Evolutionary conservation across 192 early-diverging fungal genomes (phyloP).

Genomic region (Coemansia asiatica): DNA sequence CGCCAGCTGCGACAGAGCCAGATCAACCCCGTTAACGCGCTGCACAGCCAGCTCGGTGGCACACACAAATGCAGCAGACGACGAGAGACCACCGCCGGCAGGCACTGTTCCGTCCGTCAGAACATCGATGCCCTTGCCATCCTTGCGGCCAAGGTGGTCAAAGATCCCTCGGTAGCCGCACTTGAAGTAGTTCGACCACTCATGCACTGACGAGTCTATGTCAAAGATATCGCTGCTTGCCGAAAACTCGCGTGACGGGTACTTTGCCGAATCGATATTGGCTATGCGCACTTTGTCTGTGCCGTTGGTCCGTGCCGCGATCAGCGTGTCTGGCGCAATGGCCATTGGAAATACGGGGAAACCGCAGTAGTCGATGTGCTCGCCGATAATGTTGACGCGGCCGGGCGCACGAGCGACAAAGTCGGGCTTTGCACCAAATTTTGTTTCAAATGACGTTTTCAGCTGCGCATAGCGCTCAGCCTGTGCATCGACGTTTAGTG

Average conservation of each 20-base stretch:
- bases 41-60: conserved; percentile 71
- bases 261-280: conserved; percentile 30
- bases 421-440: conserved; percentile 63
- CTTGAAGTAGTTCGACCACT: conserved; percentile 93
- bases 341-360: conserved; percentile 96
- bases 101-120: conserved; percentile 84
- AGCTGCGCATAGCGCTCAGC: conserved; percentile 59
- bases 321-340: conserved; percentile 64
- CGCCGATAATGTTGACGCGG: conserved; percentile 95
- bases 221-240: conserved; percentile 50
- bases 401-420: conserved; percentile 89
- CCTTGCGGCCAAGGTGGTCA: conserved; percentile 34
- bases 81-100: conserved; percentile 84
- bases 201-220: conserved; percentile 68
- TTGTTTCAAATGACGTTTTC: conserved; percentile 50
- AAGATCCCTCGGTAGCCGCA: conserved; percentile 68
- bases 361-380: conserved; percentile 96
- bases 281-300: conserved; percentile 23
- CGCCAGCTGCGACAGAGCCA: conserved; percentile 45
- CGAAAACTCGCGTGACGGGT: conserved; percentile 31
- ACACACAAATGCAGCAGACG: conserved; percentile 86
- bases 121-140: conserved; percentile 58
- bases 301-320: conserved; percentile 38
- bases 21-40: conserved; percentile 26
- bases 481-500: conserved; percentile 21